Evolutionary conservation across 2,329 filamentous ascomycete species (phyloP).

Genomic region (Monosporascus cannonballus): DNA sequence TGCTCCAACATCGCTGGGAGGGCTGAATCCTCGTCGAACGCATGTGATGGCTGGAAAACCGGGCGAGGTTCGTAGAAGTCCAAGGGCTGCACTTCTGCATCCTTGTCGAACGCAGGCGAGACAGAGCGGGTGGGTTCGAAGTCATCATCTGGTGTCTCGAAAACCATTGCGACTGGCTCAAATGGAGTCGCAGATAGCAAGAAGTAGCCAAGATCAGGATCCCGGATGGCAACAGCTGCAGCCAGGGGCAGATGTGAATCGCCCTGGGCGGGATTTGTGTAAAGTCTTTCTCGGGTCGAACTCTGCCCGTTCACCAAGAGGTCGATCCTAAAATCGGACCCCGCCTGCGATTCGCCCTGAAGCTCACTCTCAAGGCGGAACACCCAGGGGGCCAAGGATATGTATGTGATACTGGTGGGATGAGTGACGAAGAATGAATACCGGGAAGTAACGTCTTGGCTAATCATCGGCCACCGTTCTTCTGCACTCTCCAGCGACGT

Average conservation of each 20-base stretch:
- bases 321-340: constrained; percentile 56
- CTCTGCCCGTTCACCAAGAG: constrained; percentile 54
- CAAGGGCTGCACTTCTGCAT: constrained; percentile 39
- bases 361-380: constrained; percentile 59
- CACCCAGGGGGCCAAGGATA: constrained; percentile 58
- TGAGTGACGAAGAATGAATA: constrained; percentile 60
- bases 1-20: constrained; percentile 51
- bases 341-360: constrained; percentile 47
- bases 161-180: constrained; percentile 52
- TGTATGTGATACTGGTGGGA: constrained; percentile 51
- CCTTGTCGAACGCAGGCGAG: constrained; percentile 36
- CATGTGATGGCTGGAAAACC: constrained; percentile 56
- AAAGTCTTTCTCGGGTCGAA: constrained; percentile 49
- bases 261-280: constrained; percentile 41
- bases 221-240: constrained; percentile 47
- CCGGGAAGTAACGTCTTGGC: constrained; percentile 52
- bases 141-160: constrained; percentile 52
- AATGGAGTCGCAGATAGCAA: constrained; percentile 53
- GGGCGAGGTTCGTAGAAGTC: constrained; percentile 59
- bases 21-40: constrained; percentile 51
- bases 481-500: constrained; percentile 47
- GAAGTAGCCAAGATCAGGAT: constrained; percentile 60
- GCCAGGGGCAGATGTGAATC: constrained; percentile 44
- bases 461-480: constrained; percentile 58
- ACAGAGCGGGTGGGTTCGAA: constrained; percentile 36